Percentiles rank a stretch among this genome's conserved stretches.
Conservation (phyloP, 495 filamentous ascomycete species). For the Tuber magnatum region DNA sequence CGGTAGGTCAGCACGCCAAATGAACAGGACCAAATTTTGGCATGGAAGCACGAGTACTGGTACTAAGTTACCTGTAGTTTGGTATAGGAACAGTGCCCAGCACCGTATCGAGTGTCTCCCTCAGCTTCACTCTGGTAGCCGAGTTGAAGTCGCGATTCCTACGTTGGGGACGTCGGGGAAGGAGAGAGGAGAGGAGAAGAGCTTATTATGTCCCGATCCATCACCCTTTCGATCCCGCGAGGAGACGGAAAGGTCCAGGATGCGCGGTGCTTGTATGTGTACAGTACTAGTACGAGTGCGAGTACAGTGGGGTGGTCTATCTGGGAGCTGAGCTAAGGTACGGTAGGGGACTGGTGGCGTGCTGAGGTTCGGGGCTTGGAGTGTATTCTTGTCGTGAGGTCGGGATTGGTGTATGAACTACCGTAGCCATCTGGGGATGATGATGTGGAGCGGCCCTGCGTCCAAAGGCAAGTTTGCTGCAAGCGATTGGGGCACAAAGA, state of each 20-base stretch:
- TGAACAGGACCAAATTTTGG: too few relatives aligned
- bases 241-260: not conserved
- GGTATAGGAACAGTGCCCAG: too few relatives aligned
- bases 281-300: too few relatives aligned
- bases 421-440: not conserved
- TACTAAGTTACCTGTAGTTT: too few relatives aligned
- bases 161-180: too few relatives aligned
- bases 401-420: not conserved
- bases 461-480: not conserved
- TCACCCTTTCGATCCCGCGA: not conserved
- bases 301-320: not conserved
- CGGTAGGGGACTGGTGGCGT: too few relatives aligned
- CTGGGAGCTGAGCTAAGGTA: not conserved
- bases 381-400: not conserved
- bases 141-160: too few relatives aligned
- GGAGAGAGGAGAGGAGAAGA: not conserved
- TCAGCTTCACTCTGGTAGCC: too few relatives aligned
- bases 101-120: too few relatives aligned
- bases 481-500: not conserved
- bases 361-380: not conserved
- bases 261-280: not conserved
- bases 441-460: not conserved
- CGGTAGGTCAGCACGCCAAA: too few relatives aligned
- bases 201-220: not conserved
- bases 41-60: too few relatives aligned